These are phyloP conservation scores for Nakaseomyces glabratus DNA, from an alignment of 1,139 yeast species.

Conservation along the genomic window DNA sequence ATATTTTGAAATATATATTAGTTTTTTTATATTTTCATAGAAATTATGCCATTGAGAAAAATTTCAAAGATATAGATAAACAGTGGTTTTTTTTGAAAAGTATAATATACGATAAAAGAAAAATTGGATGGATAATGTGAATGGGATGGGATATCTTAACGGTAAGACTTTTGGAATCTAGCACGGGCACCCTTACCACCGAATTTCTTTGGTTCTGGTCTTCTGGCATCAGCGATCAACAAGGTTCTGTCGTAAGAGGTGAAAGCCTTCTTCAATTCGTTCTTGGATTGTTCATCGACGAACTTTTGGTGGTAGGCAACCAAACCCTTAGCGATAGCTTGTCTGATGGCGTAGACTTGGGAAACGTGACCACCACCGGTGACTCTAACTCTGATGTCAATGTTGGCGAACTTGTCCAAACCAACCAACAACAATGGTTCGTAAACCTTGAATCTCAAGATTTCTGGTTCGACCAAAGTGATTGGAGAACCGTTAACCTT, in stretches of 20 bases:
- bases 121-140: constrained; percentile 4
- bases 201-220: constrained; percentile 99
- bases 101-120: constrained; percentile 7
- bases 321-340: constrained; percentile 99
- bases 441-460: constrained; percentile 98
- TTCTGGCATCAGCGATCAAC: constrained; percentile 99
- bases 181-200: constrained; percentile 99
- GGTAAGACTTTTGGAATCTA: constrained; percentile 99
- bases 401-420: constrained; percentile 96
- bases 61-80: constrained; percentile 12
- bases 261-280: constrained; percentile 97
- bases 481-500: constrained; percentile 99
- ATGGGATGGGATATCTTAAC: constrained; percentile 50
- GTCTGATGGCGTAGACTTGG: constrained; percentile 99
- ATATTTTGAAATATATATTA: neutral
- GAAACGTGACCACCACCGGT: constrained; percentile 99
- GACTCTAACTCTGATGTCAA: constrained; percentile 98
- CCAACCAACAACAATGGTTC: constrained; percentile 98
- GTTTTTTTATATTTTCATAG: constrained; percentile 2
- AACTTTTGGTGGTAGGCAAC: constrained; percentile 99
- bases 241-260: constrained; percentile 98
- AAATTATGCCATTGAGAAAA: constrained; percentile 8
- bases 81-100: constrained; percentile 7
- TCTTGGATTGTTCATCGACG: constrained; percentile 99
- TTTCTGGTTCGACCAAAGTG: constrained; percentile 98